These are phyloP conservation scores for Ocimum tenuiflorum DNA, from an alignment of 257 asterid species.

Conservation along the genomic window DNA sequence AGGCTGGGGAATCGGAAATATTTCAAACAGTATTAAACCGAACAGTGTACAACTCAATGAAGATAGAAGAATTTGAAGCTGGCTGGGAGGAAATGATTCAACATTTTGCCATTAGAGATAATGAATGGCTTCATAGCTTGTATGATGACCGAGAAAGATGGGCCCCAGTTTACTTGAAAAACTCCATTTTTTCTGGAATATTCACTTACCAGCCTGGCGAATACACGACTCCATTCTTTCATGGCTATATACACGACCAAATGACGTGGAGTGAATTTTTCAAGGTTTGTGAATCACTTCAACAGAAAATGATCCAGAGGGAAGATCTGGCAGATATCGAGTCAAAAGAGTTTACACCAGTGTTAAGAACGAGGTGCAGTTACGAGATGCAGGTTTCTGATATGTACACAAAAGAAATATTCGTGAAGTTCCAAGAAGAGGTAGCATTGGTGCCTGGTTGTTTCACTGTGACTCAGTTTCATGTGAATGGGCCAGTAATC, in stretches of 20 bases:
- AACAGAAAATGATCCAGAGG: slow-evolving; percentile 26
- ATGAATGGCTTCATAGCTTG: slow-evolving; percentile 40
- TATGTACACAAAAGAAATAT: slow-evolving; percentile 35
- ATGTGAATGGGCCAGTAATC: slow-evolving; percentile 28
- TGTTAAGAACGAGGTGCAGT: slow-evolving; percentile 31
- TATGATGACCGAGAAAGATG: slow-evolving; percentile 50
- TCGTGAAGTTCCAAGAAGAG: slow-evolving; percentile 46
- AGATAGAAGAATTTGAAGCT: slow-evolving; percentile 43
- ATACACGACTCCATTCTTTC: slow-evolving; percentile 19
- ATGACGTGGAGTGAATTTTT: slow-evolving; percentile 33
- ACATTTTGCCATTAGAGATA: slow-evolving; percentile 31
- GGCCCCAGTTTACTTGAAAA: slow-evolving; percentile 47
- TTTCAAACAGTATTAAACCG: slow-evolving; percentile 30
- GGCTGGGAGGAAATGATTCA: slow-evolving; percentile 50
- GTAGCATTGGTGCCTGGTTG: slow-evolving; percentile 37
- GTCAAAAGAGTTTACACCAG: slow-evolving; percentile 34
- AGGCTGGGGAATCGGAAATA: slow-evolving; percentile 24
- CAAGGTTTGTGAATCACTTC: slow-evolving; percentile 22
- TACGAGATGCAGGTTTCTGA: slow-evolving; percentile 36
- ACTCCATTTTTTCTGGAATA: slow-evolving; percentile 29
- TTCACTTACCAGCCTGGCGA: slow-evolving; percentile 25
- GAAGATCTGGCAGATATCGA: slow-evolving; percentile 36
- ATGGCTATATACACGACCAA: slow-evolving; percentile 29
- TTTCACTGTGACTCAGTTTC: slow-evolving; percentile 34
- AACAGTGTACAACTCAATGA: slow-evolving; percentile 34